A percentile compares a stretch with the other conserved stretches of the same genome.
Evolutionary conservation across 129 eudicot genomes (phyloP).

Genomic region (Arctium lappa): DNA sequence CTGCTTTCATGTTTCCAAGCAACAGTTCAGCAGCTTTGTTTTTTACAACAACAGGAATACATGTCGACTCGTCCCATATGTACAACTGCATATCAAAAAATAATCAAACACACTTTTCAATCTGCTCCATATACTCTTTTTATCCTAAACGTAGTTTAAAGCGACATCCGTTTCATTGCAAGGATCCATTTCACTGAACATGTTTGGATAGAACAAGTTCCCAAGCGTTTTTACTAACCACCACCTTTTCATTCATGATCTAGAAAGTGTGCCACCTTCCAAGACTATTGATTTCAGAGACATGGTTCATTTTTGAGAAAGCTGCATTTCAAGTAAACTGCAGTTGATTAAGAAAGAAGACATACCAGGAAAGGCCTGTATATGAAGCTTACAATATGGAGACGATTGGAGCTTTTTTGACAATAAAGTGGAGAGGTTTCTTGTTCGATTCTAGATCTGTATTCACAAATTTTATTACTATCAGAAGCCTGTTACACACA

Average conservation of each 20-base stretch:
- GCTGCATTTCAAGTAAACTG: neutral
- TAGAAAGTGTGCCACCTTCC: too few species aligned
- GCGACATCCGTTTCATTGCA: too few species aligned
- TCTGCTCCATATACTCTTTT: too few species aligned
- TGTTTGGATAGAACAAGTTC: too few species aligned
- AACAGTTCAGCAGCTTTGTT: conserved; percentile 79
- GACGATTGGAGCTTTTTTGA: conserved; percentile 56
- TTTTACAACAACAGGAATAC: conserved; percentile 58
- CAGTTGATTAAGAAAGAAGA: neutral
- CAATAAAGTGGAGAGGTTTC: conserved; percentile 55
- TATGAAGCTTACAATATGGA: conserved; percentile 56
- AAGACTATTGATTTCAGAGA: too few species aligned
- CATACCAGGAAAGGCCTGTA: conserved; percentile 89
- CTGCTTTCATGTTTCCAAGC: conserved; percentile 70
- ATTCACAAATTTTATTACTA: conserved; percentile 1
- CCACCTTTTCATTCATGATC: too few species aligned
- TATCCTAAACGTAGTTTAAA: too few species aligned
- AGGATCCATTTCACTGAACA: too few species aligned
- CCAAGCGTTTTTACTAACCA: too few species aligned
- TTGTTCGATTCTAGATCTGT: conserved; percentile 50
- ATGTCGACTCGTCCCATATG: conserved; percentile 64
- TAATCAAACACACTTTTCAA: too few species aligned
- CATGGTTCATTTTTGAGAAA: too few species aligned
- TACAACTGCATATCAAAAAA: conserved; percentile 57
- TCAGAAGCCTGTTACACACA: neutral